phyloP scores from a whole-genome alignment of 306 rosid genomes.

The Malus fusca region DNA sequence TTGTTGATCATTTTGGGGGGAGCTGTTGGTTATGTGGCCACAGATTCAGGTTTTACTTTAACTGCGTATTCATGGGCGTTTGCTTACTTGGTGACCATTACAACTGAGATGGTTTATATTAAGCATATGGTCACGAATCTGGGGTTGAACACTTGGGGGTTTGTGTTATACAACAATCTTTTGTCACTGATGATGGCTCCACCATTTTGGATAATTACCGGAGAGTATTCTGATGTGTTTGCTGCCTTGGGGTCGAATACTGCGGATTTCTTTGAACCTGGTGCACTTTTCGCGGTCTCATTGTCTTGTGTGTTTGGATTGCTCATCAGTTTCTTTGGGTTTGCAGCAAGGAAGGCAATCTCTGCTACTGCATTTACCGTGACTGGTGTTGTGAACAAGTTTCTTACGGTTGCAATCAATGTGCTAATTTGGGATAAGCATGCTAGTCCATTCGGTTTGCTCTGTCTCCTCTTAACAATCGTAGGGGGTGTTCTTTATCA shows the following conservation, averaged over 20 bases:
- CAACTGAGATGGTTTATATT: conserved; percentile 95
- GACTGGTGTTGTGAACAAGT: conserved; percentile 94
- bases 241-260: conserved; percentile 43
- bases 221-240: conserved; percentile 68
- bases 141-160: conserved; percentile 90
- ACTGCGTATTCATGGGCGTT: conserved; percentile 96
- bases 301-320: conserved; percentile 82
- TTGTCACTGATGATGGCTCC: conserved; percentile 86
- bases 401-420: conserved; percentile 84
- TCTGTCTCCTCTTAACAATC: conserved; percentile 76
- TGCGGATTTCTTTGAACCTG: conserved; percentile 42
- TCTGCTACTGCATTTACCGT: conserved; percentile 94
- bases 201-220: conserved; percentile 63
- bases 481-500: conserved; percentile 87
- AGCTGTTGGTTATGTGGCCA: conserved; percentile 83
- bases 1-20: conserved; percentile 72
- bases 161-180: conserved; percentile 74
- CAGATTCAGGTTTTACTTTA: conserved; percentile 72
- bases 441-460: conserved; percentile 81
- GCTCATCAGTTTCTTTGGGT: conserved; percentile 91
- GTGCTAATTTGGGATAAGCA: conserved; percentile 93
- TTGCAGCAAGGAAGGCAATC: conserved; percentile 85
- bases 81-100: conserved; percentile 77
- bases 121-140: conserved; percentile 93
- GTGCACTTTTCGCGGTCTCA: conserved; percentile 54